Percentiles rank a stretch among this genome's conserved stretches.
phyloP scores from a whole-genome alignment of 192 early-diverging fungal species.

The Thamnidium elegans region DNA sequence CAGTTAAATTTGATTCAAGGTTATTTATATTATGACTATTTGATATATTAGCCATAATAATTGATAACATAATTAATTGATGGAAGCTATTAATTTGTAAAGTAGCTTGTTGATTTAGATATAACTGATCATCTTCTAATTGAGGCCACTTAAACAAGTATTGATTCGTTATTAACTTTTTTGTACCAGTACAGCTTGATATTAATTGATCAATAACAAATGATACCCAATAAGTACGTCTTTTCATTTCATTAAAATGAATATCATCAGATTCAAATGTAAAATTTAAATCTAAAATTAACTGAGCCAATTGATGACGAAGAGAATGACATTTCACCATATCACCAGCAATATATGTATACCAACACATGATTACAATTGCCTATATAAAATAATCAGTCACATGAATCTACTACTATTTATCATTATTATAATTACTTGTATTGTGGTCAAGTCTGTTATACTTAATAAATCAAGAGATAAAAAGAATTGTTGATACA shows the following conservation, averaged over 20 bases:
- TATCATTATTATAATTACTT: neutral
- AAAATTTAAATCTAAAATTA: slow-evolving; percentile 19
- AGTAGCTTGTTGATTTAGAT: neutral
- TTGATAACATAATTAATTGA: slow-evolving; percentile 27
- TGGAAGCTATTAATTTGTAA: slow-evolving; percentile 27
- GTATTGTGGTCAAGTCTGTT: neutral
- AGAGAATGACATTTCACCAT: slow-evolving; percentile 19
- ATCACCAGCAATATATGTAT: slow-evolving; percentile 23
- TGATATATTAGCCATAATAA: neutral
- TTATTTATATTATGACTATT: no score
- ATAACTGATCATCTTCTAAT: slow-evolving; percentile 34
- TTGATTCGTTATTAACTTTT: slow-evolving; percentile 7
- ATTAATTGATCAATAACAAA: slow-evolving; percentile 36
- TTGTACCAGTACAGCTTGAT: slow-evolving; percentile 5
- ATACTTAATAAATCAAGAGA: neutral
- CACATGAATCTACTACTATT: neutral
- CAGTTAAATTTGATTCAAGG: slow-evolving; percentile 21
- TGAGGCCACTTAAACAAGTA: slow-evolving; percentile 20
- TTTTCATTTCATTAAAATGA: slow-evolving; percentile 24
- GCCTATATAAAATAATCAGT: slow-evolving; percentile 19
- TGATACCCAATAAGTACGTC: slow-evolving; percentile 32
- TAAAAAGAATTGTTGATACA: neutral
- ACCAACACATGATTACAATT: slow-evolving; percentile 34
- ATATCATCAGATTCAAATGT: slow-evolving; percentile 24
- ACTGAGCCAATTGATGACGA: slow-evolving; percentile 7